Percentiles rank a stretch among this genome's conserved stretches.
phyloP scores from a whole-genome alignment of 176 grass and related monocot genomes.

The Poa annua region DNA sequence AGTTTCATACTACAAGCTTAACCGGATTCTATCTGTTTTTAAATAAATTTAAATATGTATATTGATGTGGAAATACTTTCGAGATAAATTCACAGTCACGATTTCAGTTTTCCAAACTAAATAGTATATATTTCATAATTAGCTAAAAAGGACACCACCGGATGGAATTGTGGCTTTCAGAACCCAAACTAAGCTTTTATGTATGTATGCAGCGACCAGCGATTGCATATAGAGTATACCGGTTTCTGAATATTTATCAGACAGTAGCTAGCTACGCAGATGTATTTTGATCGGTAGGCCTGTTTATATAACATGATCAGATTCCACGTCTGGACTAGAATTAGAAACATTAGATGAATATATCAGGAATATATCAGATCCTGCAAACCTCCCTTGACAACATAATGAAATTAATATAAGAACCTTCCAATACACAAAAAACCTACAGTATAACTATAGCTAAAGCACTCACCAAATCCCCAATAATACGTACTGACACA shows the following conservation, averaged over 20 bases:
- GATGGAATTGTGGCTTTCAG: neutral
- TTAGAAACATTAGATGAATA: slow-evolving; percentile 14
- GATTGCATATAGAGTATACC: neutral
- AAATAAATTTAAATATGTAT: neutral
- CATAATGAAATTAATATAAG: neutral
- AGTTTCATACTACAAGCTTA: neutral
- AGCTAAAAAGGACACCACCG: neutral
- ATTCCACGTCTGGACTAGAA: neutral
- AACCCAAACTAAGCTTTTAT: neutral
- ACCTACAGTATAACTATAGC: slow-evolving; percentile 20
- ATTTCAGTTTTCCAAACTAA: too few relatives aligned
- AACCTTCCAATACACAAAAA: slow-evolving; percentile 10
- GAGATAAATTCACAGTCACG: too few relatives aligned
- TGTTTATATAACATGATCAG: neutral
- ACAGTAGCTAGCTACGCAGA: neutral
- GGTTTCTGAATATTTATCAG: neutral
- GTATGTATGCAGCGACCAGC: too few relatives aligned
- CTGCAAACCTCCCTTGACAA: slow-evolving; percentile 12
- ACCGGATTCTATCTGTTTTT: too few relatives aligned
- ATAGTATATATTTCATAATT: too few relatives aligned
- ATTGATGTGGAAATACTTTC: neutral
- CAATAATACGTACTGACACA: neutral
- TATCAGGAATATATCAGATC: neutral
- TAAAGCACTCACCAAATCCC: slow-evolving; percentile 30
- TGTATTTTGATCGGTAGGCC: neutral